Base-by-base conservation (phyloP, 495 filamentous ascomycete species). In the Chlorociboria aeruginascens region DNA sequence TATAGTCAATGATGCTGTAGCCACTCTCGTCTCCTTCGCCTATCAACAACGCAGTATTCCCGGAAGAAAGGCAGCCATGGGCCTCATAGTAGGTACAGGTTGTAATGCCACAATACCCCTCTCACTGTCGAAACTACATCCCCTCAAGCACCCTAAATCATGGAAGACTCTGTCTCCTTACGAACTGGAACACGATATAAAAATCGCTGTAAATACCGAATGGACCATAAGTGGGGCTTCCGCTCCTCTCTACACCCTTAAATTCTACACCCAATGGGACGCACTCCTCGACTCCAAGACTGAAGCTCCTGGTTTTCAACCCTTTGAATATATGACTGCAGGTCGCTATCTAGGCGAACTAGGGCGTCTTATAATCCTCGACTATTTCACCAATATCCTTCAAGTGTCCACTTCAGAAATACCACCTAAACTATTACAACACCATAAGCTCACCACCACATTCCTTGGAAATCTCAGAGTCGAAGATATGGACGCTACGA, bases 301-400 rank as follows among this genome's bases (percentile, higher is more conserved):
- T 57, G 77, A 85, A 56, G 72, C 72, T 0, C 85, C 86, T 0
- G 86, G 85, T 0, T 90, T 90, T 56, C 85, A 89, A 57, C 86
- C 86, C 1, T 80, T 90, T 46, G 86, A 93, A 63, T 89, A 89
- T 61, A 86, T 93, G 83, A 88, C 85, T 1, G 76, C 82, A 13
- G 86, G 86, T 0, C 73, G 85, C 13, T 93, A 93, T 58, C 71
- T 93, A 12, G 86, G 86, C 39, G 86, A 90, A 67, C 70, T 93
- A n/a, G 80, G 78, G 25, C 75, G 86, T 8, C 58, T 89, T 6
- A 77, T 86, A 16, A 70, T 83, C 36, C 63, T 81, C 30, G 83
- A 88, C 51, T 81, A 82, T 48, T 65, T 87, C 25, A 69, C 67
- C 2, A 70, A 69, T 16, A 53, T 71, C 8, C 51, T 68, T 8